These are phyloP conservation scores for Annulohypoxylon stygium DNA, from an alignment of 495 filamentous ascomycete species.

Conservation along the genomic window DNA sequence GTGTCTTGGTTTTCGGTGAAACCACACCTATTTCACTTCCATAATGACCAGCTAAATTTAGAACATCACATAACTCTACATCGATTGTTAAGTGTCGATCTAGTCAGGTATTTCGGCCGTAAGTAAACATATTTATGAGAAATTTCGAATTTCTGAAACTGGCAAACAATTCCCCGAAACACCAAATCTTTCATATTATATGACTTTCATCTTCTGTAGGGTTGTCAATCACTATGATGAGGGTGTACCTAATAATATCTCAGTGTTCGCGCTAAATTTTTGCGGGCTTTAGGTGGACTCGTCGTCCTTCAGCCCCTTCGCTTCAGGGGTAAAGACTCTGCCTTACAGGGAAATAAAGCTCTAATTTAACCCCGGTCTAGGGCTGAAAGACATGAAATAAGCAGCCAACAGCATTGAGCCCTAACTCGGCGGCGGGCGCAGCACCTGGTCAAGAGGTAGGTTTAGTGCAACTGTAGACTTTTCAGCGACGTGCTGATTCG, in stretches of 20 bases:
- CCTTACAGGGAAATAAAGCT: slow-evolving; percentile 1
- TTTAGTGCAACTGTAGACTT: slow-evolving; percentile 1
- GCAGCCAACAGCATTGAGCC: slow-evolving; percentile 2
- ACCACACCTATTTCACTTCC: background rate
- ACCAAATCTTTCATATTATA: background rate
- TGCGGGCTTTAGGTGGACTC: slow-evolving; percentile 13
- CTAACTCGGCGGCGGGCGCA: slow-evolving; percentile 12
- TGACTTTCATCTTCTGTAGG: background rate
- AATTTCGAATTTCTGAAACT: background rate
- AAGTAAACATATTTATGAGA: background rate
- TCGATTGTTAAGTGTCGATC: background rate
- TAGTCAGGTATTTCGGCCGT: background rate
- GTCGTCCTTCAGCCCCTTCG: slow-evolving; percentile 9
- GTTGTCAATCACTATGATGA: background rate
- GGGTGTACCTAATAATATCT: slow-evolving; percentile 4
- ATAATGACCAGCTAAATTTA: slow-evolving; percentile 1
- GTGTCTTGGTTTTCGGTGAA: background rate
- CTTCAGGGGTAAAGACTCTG: slow-evolving; percentile 8
- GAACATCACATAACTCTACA: background rate
- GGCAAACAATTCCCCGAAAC: background rate
- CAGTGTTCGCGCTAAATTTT: slow-evolving; percentile 10
- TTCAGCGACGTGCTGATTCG: slow-evolving; percentile 20
- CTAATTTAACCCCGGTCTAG: slow-evolving; percentile 27
- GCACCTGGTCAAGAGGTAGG: slow-evolving; percentile 7
- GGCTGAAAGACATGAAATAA: slow-evolving; percentile 25